Base-by-base conservation (phyloP, 2,329 filamentous ascomycete species). In the Rachicladosporium sp. region DNA sequence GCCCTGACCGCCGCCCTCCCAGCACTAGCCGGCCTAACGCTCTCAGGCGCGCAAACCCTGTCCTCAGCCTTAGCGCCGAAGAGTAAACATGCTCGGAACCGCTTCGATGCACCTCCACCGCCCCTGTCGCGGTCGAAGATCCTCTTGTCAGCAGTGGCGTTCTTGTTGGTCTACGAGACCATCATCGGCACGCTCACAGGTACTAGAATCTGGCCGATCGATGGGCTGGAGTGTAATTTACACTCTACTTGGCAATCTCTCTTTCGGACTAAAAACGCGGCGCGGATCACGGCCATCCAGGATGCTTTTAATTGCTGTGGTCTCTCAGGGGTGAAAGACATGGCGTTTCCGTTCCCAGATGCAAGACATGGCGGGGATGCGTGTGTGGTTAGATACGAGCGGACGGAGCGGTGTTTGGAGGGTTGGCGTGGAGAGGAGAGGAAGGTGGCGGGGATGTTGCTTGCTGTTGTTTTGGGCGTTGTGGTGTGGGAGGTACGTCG, bases 261-360 rank as follows among this genome's bases (percentile, higher is more conserved):
- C 42, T 83, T 66, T 49, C 55, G 47, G 0, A 48, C 51, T 0
- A 74, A 77, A 43, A 64, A 82, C 40, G 65, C 46, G 1, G 50
- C 52, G 4, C 56, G 65, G 2, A 70, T 85, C 41, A 63, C 67
- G 32, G 57, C 60, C 2, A 78, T 86, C 37, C 81, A 86, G 51
- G 76, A 85, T 52, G 56, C 68, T 0, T 69, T 82, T 27, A 54
- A 70, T 6, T 86, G 81, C 61, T 86, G 81, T 48, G 81, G 81
- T 0, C 64, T 82, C 29, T 67, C 67, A 40, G 69, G 64, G 4
- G 53, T 74, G 21, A 57, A 54, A 23, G 78, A 86, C 50, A 73
- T 71, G 47, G 70, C 73, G 0, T 83, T 70, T 64, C 81, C 80
- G 0, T 82, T 81, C 43, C 64, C 65, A 38, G 41, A 61, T 39